Evolutionary conservation across 495 filamentous ascomycete species (phyloP).

Genomic region (Penicillium canariense): DNA sequence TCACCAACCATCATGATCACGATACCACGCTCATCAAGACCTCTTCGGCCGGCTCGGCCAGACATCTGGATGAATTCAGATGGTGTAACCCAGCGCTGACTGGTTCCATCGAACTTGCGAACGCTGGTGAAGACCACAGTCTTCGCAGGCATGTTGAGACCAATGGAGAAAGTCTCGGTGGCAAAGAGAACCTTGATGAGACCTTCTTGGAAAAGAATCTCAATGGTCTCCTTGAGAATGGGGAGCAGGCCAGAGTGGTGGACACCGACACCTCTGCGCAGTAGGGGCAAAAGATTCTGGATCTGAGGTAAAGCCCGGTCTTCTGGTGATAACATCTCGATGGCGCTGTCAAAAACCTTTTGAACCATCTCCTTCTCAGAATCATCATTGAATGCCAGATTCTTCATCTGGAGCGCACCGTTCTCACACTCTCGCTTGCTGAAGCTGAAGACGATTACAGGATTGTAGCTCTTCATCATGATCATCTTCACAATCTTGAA

Average conservation of each 20-base stretch:
- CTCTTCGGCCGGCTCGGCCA: constrained; percentile 90
- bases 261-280: constrained; percentile 90
- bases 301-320: constrained; percentile 88
- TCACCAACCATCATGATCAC: constrained; percentile 99
- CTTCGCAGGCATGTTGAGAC: constrained; percentile 98
- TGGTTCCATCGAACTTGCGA: constrained; percentile 87
- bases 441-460: constrained; percentile 98
- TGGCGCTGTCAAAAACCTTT: constrained; percentile 89
- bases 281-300: constrained; percentile 80
- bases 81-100: constrained; percentile 79
- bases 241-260: constrained; percentile 95
- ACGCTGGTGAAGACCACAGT: constrained; percentile 98
- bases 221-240: constrained; percentile 97
- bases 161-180: constrained; percentile 98
- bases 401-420: constrained; percentile 78
- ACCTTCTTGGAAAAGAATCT: constrained; percentile 97
- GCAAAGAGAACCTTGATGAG: constrained; percentile 97
- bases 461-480: constrained; percentile 92
- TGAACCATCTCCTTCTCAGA: constrained; percentile 91
- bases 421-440: constrained; percentile 94
- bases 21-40: constrained; percentile 96
- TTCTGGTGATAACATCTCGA: constrained; percentile 85
- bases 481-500: constrained; percentile 98
- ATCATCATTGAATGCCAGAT: constrained; percentile 94
- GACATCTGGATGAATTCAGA: constrained; percentile 99